Evolutionary conservation across 2,329 filamentous ascomycete species (phyloP), one percentile per base, ranked within the genome.

Genomic region (Alternaria gansuensis): DNA sequence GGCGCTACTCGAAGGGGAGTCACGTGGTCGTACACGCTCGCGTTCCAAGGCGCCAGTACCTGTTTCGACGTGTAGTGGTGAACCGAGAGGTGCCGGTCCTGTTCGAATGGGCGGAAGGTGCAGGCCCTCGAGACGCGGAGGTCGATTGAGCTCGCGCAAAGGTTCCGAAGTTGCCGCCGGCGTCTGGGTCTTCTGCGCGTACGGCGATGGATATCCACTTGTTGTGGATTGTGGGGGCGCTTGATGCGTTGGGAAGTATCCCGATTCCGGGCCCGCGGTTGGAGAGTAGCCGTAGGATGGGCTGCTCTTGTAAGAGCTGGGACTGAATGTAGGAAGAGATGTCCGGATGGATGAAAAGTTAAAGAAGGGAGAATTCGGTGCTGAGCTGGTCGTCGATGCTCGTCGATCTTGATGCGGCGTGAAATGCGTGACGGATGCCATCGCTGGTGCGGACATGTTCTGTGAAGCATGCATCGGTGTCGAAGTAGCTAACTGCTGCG

Each of bases 31-130:
- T 40, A 71, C 60, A 40, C 71, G 67, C 17, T 71, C 71, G 51
- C 67, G 59, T 29, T 66, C 60, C 33, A 54, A 55, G 17, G 57
- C 50, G 46, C 51, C 59, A 36, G 71, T 68, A 28, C 59, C 43
- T 46, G 67, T 66, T 37, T 71, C 69, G 33, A 74, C 63, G 36
- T 67, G 62, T 41, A 73, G 51, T n/a, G 75, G 75, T 26, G 75
- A 76, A 6, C 67, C 69, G 8, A 75, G 67, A 41, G 69, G 66
- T 23, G 69, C 65, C n/a, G 71, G 67, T 0, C 69, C 69, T 3
- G 72, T 76, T 52, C 74, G 72, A 33, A 77, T 76, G 4, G 75
- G 75, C 13, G 75, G 75, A 21, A 77, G 68, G 28, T 77, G 75
- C 33, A 77, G 58, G 9, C 72, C 70, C 31, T 77, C 75, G 24